Base-by-base conservation (phyloP, 345 rosid genomes). In the Populus simonii region DNA sequence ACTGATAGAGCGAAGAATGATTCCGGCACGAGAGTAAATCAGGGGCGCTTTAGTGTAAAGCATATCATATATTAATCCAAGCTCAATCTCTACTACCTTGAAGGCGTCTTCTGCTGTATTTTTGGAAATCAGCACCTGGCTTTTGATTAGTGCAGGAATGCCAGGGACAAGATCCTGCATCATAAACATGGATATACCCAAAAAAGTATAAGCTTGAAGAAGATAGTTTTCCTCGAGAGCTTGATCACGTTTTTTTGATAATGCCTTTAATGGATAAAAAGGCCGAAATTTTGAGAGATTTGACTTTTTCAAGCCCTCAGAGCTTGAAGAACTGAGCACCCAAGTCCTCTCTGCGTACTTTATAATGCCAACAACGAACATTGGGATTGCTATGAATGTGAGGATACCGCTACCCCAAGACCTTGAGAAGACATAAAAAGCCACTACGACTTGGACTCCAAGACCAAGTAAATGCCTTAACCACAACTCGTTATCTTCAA, bases 1-100 rank as follows among this genome's bases (percentile, higher is more conserved):
- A 55, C 66, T 47, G 29, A 36, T 8, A 61, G 4, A 59, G 2
- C 86, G 80, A 68, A 76, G 76, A 61, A 59, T 0, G 59, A 73
- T 27, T n/a, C 92, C 88, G 0, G 27, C 7, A 25, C 51, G 2
- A 1, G 76, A 39, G 73, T 39, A 39, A 39, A 39, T 39, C 2
- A 39, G 41, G 41, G 41, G 41, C 41, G 41, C 41, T 39, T 39
- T 39, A 8, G 41, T 39, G 8, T 39, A 39, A 39, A 39, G 41
- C 41, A 39, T 39, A 39, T 39, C 41, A 39, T 39, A 39, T 39
- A 39, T 8, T 39, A 39, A 39, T 39, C 41, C 2, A 1, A 39
- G 41, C 41, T 39, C 41, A 39, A 39, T 9, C 41, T 39, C 41
- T 39, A 8, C 10, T 7, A 39, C 41, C 41, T 39, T 39, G 41